Base-by-base conservation (phyloP, 495 filamentous ascomycete species). In the Penicillium maclennaniae region DNA sequence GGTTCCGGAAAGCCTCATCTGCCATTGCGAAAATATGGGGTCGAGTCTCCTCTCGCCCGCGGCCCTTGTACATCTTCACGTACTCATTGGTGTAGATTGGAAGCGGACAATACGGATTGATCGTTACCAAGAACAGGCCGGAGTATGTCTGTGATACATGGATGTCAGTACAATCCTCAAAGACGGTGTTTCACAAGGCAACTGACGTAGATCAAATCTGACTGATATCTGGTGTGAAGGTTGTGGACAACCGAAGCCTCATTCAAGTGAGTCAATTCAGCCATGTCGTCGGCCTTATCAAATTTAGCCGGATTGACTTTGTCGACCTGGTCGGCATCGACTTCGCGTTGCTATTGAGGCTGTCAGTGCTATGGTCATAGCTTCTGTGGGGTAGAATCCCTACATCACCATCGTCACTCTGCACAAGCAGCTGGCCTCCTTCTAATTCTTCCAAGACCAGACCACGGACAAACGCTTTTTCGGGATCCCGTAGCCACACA, bases 301-400 rank as follows among this genome's bases (percentile, higher is more conserved):
- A 99, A 99, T 65, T 99, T 99, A 49, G 90, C 95, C 21, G 95
- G 95, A 70, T 99, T 99, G 73, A 97, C 95, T 70, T 96, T 97
- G 77, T 99, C 95, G 44, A 96, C 91, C 51, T 81, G 85, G 56
- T 96, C 90, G 19, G 80, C 70, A 57, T 92, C 83, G 28, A 93
- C 86, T 64, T 89, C 87, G 42, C 90, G 88, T 83, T 96, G 91
- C 87, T 95, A 58, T 52, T 25, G 26, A 27, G 46, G 12, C 16
- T 44, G 46, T 60, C 27, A 62, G 49, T 21, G 17, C 6, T 27
- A 31, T 19, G 12, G 27, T 19, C 17, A 20, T 6, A 21, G 12
- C 20, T n/a, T 27, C 23, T 34, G 20, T 12, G 25, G 20, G 28
- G n/a, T 8, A 52, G 31, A 40, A 17, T 50, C 86, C 86, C 65